A percentile compares a stretch with the other conserved stretches of the same genome.
Conservation (phyloP, 2,329 filamentous ascomycete species). For the Diaporthe capsici region DNA sequence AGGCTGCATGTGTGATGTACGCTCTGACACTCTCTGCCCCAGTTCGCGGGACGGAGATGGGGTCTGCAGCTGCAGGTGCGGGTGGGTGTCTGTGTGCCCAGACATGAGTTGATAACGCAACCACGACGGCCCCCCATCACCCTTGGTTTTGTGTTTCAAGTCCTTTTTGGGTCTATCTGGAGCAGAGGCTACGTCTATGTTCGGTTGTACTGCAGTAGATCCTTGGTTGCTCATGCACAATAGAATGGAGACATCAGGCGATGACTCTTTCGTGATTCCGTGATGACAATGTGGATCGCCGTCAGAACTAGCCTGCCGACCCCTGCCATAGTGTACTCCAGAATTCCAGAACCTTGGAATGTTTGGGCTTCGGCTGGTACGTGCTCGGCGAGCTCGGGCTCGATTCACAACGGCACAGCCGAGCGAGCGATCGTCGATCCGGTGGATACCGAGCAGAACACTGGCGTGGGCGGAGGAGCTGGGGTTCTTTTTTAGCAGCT, state of each 20-base stretch:
- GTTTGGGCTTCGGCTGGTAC: constrained; percentile 9
- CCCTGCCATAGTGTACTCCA: constrained; percentile 2
- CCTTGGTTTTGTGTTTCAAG: constrained; percentile 26
- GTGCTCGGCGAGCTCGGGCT: constrained; percentile 21
- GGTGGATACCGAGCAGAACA: constrained; percentile 27
- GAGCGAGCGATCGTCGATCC: constrained; percentile 29
- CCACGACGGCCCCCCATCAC: constrained; percentile 14
- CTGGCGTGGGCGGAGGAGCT: constrained; percentile 8
- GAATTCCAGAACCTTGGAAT: constrained; percentile 34
- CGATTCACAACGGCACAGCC: constrained; percentile 28
- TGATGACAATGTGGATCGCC: constrained; percentile 14
- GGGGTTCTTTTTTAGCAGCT: constrained; percentile 3
- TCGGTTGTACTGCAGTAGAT: constrained; percentile 17
- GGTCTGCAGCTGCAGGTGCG: constrained; percentile 10
- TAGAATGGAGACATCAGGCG: constrained; percentile 18
- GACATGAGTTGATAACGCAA: constrained; percentile 29
- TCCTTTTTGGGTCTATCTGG: constrained; percentile 1
- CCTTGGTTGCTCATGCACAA: constrained; percentile 5
- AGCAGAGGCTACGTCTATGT: constrained; percentile 2
- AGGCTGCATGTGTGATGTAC: constrained; percentile 18
- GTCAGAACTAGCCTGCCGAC: constrained; percentile 8
- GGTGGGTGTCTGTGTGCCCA: constrained; percentile 27
- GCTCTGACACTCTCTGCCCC: constrained; percentile 26
- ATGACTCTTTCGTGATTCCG: constrained; percentile 20
- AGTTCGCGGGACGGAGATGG: constrained; percentile 30